phyloP scores from a whole-genome alignment of 2,329 filamentous ascomycete genomes.

The Sporothrix luriei region DNA sequence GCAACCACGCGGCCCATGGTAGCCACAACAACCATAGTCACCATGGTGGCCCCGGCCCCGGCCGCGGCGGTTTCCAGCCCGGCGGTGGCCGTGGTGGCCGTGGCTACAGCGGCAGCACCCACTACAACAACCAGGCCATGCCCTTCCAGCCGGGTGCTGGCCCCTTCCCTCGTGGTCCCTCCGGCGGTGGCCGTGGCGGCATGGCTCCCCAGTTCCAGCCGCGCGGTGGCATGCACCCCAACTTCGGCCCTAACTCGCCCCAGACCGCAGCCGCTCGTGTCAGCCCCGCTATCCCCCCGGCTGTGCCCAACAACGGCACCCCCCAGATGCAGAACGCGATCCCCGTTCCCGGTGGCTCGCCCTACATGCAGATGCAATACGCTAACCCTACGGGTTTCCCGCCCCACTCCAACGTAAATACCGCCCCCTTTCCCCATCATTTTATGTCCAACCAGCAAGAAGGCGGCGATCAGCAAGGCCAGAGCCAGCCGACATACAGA shows the following conservation, averaged over 20 bases:
- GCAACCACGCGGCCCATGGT: conserved; percentile 55
- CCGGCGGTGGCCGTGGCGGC: conserved; percentile 55
- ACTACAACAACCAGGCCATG: conserved; percentile 52
- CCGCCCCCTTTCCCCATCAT: conserved; percentile 24
- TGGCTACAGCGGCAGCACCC: conserved; percentile 50
- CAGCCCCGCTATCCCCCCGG: conserved; percentile 67
- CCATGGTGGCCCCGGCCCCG: conserved; percentile 66
- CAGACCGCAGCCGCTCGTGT: conserved; percentile 57
- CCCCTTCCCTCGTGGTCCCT: conserved; percentile 46
- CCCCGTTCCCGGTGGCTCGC: conserved; percentile 49
- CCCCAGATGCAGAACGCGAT: conserved; percentile 69
- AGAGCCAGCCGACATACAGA: conserved; percentile 41
- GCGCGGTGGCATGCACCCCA: conserved; percentile 48
- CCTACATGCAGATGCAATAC: conserved; percentile 41
- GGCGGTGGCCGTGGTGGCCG: conserved; percentile 55
- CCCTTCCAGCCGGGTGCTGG: conserved; percentile 48
- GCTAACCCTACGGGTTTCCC: conserved; percentile 32
- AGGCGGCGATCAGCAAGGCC: conserved; percentile 38
- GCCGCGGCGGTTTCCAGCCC: conserved; percentile 57
- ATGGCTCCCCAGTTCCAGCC: conserved; percentile 52
- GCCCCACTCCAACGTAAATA: conserved; percentile 35
- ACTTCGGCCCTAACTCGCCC: conserved; percentile 60
- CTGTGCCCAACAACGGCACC: conserved; percentile 62
- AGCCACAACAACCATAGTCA: conserved; percentile 63
- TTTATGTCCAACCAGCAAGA: conserved; percentile 9